A percentile compares a stretch with the other conserved stretches of the same genome.
These are phyloP conservation scores for Triangularia verruculosa DNA, from an alignment of 2,329 filamentous ascomycete genomes.

Conservation along the genomic window DNA sequence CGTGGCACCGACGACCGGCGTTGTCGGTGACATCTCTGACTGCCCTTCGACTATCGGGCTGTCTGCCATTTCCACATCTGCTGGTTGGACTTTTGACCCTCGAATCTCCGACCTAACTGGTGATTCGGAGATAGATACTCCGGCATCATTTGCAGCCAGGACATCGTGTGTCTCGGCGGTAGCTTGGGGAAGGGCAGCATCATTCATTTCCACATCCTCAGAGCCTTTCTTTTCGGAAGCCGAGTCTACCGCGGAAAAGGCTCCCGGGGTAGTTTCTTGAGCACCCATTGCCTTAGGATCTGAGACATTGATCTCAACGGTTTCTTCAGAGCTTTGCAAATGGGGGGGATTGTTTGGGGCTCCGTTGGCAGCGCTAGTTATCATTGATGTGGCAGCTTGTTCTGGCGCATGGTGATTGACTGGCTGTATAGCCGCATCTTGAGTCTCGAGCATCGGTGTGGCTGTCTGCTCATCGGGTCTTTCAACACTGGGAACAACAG, in stretches of 20 bases:
- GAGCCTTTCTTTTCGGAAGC: background rate
- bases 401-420: background rate
- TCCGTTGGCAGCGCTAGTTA: background rate
- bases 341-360: background rate
- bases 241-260: background rate
- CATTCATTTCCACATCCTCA: background rate
- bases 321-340: background rate
- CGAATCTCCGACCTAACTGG: background rate
- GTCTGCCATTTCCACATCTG: background rate
- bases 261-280: background rate
- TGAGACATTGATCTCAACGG: background rate
- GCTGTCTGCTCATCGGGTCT: background rate
- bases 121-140: background rate
- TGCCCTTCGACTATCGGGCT: background rate
- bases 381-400: background rate
- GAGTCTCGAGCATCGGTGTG: background rate
- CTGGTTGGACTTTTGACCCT: background rate
- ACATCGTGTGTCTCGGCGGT: background rate
- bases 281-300: background rate
- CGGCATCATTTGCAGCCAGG: background rate
- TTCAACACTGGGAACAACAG: background rate
- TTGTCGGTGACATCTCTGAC: background rate
- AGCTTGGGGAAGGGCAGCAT: background rate
- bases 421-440: background rate
- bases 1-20: background rate